phyloP scores from a whole-genome alignment of 371 early-diverging fungal genomes.

The Smittium mucronatum region DNA sequence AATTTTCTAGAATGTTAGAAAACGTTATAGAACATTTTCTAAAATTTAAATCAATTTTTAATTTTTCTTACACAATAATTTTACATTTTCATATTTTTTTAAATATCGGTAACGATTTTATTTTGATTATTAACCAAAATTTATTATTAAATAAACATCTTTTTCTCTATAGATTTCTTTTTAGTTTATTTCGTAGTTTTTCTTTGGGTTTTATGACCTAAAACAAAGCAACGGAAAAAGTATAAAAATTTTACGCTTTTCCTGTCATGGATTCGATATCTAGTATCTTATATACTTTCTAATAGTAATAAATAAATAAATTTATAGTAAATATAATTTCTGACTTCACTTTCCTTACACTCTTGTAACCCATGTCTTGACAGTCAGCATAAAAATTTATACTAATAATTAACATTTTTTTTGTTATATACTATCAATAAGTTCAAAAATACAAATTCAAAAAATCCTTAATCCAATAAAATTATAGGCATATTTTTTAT shows the following conservation, averaged over 20 bases:
- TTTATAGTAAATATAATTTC: conserved; percentile 4
- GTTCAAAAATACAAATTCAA: too few relatives aligned
- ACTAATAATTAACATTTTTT: too few relatives aligned
- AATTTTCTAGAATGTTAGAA: conserved; percentile 5
- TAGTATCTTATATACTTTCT: conserved; percentile 10
- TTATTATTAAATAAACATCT: conserved; percentile 1
- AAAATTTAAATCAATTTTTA: conserved; percentile 7
- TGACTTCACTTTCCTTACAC: not conserved
- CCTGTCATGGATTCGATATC: conserved; percentile 7
- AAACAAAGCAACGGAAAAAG: conserved; percentile 10
- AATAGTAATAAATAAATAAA: not conserved
- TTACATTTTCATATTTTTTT: conserved; percentile 5
- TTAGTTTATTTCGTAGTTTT: conserved; percentile 10
- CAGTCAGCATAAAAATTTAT: not conserved
- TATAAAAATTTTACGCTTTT: conserved; percentile 7
- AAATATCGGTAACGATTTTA: not conserved
- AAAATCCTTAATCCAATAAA: too few relatives aligned
- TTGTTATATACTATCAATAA: too few relatives aligned
- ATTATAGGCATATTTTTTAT: too few relatives aligned
- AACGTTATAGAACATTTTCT: conserved; percentile 4
- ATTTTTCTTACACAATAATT: conserved; percentile 5
- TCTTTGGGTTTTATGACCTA: conserved; percentile 6
- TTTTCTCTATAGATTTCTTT: conserved; percentile 7
- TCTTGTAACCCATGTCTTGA: conserved; percentile 6
- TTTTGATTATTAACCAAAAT: too few relatives aligned